A percentile compares a stretch with the other conserved stretches of the same genome.
Conservation (phyloP, 2,329 filamentous ascomycete species). For the Mollisiaceae sp. region DNA sequence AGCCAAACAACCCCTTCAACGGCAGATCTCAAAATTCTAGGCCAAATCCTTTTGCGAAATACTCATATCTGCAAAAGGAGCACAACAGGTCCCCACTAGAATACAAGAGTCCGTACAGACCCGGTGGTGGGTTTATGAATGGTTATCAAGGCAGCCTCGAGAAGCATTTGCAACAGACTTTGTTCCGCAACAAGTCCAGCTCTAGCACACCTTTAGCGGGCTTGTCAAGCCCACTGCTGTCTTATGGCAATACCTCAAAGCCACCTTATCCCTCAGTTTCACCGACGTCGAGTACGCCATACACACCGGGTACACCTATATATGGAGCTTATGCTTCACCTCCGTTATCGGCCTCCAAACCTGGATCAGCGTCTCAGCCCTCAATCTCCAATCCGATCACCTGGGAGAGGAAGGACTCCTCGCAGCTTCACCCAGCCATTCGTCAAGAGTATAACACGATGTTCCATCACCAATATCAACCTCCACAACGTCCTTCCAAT, state of each 20-base stretch:
- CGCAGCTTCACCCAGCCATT: constrained; percentile 46
- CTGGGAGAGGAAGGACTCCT: constrained; percentile 38
- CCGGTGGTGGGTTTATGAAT: constrained; percentile 62
- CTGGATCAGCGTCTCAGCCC: not conserved
- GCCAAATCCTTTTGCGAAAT: constrained; percentile 41
- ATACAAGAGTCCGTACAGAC: constrained; percentile 65
- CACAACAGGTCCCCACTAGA: constrained; percentile 62
- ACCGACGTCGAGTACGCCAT: constrained; percentile 17
- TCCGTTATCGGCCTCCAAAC: constrained; percentile 9
- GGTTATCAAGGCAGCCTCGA: constrained; percentile 57
- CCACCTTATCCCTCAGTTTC: constrained; percentile 23
- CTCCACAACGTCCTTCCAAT: constrained; percentile 18
- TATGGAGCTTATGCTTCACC: constrained; percentile 22
- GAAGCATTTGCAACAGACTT: constrained; percentile 38
- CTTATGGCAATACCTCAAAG: constrained; percentile 22
- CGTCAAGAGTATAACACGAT: constrained; percentile 42
- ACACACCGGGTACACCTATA: constrained; percentile 14
- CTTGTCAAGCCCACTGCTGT: constrained; percentile 11
- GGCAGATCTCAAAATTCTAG: constrained; percentile 27
- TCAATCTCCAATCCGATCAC: constrained; percentile 18
- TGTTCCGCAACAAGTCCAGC: constrained; percentile 34
- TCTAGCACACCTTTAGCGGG: constrained; percentile 20
- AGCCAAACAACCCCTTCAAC: constrained; percentile 37
- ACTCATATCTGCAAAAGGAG: constrained; percentile 62
- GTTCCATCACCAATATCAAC: constrained; percentile 35